A percentile compares a stretch with the other conserved stretches of the same genome.
Conservation (phyloP, 331 rosid species). For the Cucumis variabilis region DNA sequence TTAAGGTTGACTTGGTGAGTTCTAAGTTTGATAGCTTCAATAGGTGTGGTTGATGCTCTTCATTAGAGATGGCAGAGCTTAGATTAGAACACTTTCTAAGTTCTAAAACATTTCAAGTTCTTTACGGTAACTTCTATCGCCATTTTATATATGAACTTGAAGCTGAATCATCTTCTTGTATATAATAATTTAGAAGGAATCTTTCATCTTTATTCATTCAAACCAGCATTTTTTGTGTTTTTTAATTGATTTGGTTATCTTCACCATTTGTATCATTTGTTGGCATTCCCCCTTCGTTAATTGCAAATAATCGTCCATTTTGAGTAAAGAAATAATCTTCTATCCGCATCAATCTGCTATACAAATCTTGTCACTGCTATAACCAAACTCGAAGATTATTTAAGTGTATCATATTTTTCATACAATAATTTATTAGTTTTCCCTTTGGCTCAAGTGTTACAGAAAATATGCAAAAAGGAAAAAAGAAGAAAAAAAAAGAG, state of each 20-base stretch:
- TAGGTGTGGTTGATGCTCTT: constrained; percentile 67
- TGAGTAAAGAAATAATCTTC: no score
- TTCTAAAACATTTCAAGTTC: background rate
- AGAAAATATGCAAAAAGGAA: no score
- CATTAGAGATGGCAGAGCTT: constrained; percentile 40
- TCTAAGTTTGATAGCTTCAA: constrained; percentile 69
- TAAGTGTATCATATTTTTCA: no score
- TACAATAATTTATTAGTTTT: no score
- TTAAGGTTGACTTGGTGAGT: constrained; percentile 74
- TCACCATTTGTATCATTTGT: no score
- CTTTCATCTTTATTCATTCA: background rate
- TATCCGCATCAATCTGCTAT: no score
- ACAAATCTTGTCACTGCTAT: no score
- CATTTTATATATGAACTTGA: background rate
- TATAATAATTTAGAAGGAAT: background rate
- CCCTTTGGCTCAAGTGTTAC: no score
- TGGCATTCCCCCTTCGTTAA: no score
- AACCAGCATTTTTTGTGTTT: background rate
- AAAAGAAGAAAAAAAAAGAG: no score
- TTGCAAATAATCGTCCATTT: no score
- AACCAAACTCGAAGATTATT: no score
- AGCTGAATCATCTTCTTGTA: background rate
- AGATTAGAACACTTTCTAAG: background rate
- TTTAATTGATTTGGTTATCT: background rate
- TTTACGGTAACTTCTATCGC: background rate